phyloP scores from a whole-genome alignment of 1,284 basidiomycete species.

The Puccinia polysora region DNA sequence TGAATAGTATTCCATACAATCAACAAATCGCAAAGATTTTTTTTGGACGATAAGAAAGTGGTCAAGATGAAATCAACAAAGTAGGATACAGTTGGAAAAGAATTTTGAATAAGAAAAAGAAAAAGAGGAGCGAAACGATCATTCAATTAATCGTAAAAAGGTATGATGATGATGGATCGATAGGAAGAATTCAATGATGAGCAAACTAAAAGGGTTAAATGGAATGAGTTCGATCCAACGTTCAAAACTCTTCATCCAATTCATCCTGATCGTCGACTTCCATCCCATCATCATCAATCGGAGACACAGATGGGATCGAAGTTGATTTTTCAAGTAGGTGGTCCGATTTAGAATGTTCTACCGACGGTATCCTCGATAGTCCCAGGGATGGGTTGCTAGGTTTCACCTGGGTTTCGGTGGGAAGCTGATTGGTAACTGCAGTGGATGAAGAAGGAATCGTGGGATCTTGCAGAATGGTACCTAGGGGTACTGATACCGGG shows the following conservation, averaged over 20 bases:
- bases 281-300: slow-evolving; percentile 7
- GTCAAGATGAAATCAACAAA: not conserved
- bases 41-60: not conserved
- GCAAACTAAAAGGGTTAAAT: too few relatives aligned
- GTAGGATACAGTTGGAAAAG: not conserved
- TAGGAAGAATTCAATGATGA: too few relatives aligned
- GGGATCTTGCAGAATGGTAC: slow-evolving; percentile 18
- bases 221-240: too few relatives aligned
- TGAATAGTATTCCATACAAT: too few relatives aligned
- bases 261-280: slow-evolving; percentile 25
- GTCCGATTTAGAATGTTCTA: too few relatives aligned
- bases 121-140: not conserved
- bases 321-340: too few relatives aligned
- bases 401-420: not conserved
- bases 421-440: slow-evolving; percentile 31
- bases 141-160: too few relatives aligned
- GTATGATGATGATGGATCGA: too few relatives aligned
- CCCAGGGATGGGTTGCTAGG: not conserved
- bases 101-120: not conserved
- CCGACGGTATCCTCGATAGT: too few relatives aligned
- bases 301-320: not conserved
- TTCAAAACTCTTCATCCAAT: slow-evolving; percentile 25
- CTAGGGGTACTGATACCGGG: slow-evolving; percentile 18
- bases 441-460: slow-evolving; percentile 35
- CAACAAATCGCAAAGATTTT: too few relatives aligned